Conservation (phyloP, 768 basidiomycete genomes). For the Atractiella rhizophila region DNA sequence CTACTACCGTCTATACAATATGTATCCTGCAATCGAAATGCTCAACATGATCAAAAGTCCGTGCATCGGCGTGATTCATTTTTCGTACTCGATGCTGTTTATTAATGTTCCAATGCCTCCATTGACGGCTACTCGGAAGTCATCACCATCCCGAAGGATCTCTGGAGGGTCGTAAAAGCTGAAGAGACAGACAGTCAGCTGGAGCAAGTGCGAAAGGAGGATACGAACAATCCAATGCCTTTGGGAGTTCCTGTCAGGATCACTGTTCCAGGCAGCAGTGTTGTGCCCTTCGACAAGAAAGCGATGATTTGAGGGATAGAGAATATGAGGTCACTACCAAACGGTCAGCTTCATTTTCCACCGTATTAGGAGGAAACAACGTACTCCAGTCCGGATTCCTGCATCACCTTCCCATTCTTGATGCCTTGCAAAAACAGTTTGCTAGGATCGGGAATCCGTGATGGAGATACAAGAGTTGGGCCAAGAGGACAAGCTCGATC, state of each 20-base stretch:
- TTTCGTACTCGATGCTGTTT: constrained; percentile 20
- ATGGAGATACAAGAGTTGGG: constrained; percentile 16
- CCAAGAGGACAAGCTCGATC: constrained; percentile 19
- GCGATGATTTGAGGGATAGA: constrained; percentile 19
- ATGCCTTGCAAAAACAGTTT: constrained; percentile 9
- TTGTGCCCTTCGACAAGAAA: constrained; percentile 22
- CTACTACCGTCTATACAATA: too few species aligned
- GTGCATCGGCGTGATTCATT: too few species aligned
- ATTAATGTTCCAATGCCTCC: constrained; percentile 18
- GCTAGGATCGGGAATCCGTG: constrained; percentile 7
- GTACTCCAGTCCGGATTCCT: constrained; percentile 19
- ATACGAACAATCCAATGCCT: constrained; percentile 11
- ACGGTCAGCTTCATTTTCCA: background rate
- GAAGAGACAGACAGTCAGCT: background rate
- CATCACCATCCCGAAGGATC: constrained; percentile 16
- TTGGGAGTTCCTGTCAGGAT: constrained; percentile 24
- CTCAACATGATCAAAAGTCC: too few species aligned
- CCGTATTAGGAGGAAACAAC: constrained; percentile 1
- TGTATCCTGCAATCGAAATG: too few species aligned
- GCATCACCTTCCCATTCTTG: constrained; percentile 17
- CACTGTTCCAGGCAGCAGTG: constrained; percentile 20
- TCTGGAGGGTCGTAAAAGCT: constrained; percentile 10
- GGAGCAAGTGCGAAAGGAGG: background rate
- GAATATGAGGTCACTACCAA: constrained; percentile 21
- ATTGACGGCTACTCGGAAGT: constrained; percentile 14